A percentile compares a stretch with the other conserved stretches of the same genome.
These are phyloP conservation scores for Penicillium occitanis DNA, from an alignment of 2,329 filamentous ascomycete genomes.

Conservation along the genomic window DNA sequence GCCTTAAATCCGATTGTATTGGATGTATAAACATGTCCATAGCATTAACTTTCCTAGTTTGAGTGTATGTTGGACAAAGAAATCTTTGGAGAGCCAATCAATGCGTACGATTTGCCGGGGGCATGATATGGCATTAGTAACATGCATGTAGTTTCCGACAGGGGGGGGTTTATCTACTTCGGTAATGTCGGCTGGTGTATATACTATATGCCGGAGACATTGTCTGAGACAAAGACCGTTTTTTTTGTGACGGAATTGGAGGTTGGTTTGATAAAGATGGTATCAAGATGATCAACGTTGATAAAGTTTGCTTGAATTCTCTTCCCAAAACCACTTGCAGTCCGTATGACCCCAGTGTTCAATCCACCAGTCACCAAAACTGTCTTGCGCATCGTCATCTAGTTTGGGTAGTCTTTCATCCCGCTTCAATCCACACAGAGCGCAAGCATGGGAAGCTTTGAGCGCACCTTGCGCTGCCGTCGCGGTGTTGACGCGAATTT, in stretches of 20 bases:
- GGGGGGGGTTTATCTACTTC: neutral
- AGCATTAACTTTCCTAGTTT: neutral
- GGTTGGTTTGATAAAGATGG: neutral
- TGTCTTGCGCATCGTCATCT: constrained; percentile 77
- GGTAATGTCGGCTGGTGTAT: neutral
- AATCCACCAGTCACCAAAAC: constrained; percentile 95
- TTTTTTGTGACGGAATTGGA: neutral
- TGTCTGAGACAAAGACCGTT: neutral
- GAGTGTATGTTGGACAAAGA: neutral
- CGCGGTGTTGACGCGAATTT: constrained; percentile 65
- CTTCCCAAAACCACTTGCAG: constrained; percentile 82
- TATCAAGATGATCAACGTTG: constrained; percentile 56
- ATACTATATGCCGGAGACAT: neutral
- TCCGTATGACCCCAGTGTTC: constrained; percentile 81
- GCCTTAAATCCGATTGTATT: neutral
- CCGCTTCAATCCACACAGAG: constrained; percentile 82
- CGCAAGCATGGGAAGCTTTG: constrained; percentile 71
- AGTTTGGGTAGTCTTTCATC: constrained; percentile 78
- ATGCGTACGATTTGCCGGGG: neutral
- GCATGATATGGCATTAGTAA: neutral
- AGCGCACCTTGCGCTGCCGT: constrained; percentile 65
- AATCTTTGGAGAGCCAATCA: neutral
- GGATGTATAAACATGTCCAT: neutral
- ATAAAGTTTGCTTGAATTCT: constrained; percentile 68
- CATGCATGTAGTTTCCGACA: neutral